phyloP scores from a whole-genome alignment of 371 early-diverging fungal genomes.

The Mortierella sp. region DNA sequence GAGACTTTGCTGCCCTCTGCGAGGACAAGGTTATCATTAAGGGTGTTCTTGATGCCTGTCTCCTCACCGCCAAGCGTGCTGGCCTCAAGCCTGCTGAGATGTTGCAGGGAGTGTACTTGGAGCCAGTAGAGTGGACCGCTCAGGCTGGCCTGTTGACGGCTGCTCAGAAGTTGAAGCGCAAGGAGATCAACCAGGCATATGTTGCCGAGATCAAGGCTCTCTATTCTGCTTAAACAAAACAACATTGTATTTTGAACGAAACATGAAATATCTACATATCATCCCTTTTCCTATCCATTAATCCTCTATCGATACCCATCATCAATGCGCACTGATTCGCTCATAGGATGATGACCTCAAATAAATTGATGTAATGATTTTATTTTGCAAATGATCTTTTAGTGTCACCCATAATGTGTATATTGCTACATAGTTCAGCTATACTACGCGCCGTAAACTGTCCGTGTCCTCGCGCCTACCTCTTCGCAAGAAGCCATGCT shows the following conservation, averaged over 20 bases:
- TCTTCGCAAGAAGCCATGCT: no score
- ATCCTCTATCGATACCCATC: conserved; percentile 7
- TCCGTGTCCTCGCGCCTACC: no score
- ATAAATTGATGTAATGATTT: background rate
- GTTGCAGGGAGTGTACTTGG: conserved; percentile 75
- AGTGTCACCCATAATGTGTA: no score
- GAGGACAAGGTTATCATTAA: conserved; percentile 58
- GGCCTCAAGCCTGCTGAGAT: conserved; percentile 81
- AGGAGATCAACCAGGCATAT: conserved; percentile 76
- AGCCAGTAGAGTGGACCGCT: conserved; percentile 88
- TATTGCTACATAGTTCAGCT: no score
- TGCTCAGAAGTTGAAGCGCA: conserved; percentile 93
- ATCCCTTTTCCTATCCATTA: background rate
- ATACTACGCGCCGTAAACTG: no score
- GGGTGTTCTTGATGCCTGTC: conserved; percentile 59
- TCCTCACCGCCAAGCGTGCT: conserved; percentile 61
- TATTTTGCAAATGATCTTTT: background rate
- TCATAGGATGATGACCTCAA: conserved; percentile 2
- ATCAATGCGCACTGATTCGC: background rate
- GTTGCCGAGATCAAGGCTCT: conserved; percentile 68
- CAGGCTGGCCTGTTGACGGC: conserved; percentile 91
- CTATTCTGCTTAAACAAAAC: conserved; percentile 64
- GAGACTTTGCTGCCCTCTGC: conserved; percentile 63
- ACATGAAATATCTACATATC: background rate
- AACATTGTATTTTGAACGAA: conserved; percentile 6